Evolutionary conservation across 1,284 basidiomycete species (phyloP), one percentile per base, ranked within the genome.

Genomic region (Moesziomyces globuligerus): DNA sequence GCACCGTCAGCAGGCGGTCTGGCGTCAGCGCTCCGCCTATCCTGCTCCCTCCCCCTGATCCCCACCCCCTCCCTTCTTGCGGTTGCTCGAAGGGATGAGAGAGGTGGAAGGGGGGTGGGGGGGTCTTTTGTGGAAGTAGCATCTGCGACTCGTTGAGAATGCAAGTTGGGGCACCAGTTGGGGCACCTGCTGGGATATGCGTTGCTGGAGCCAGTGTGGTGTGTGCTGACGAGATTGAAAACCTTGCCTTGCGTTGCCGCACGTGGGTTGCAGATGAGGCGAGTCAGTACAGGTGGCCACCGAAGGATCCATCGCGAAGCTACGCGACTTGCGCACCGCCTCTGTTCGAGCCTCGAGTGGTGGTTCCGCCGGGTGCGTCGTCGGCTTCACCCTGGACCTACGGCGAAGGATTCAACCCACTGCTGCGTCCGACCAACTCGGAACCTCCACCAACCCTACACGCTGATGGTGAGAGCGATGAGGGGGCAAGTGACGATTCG

Each of bases 351-450:
- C n/a, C n/a, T n/a, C n/a, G n/a, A n/a, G n/a, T n/a, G n/a, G n/a
- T n/a, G n/a, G n/a, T n/a, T n/a, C 55, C 65, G 2, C 50, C 66
- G 2, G 53, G 46, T 15, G 41, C 60, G 8, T 32, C 57, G 2
- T 86, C 87, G 1, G 81, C 85, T 20, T 88, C 87, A 1, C 90
- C 93, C 5, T 95, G 93, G 88, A 92, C 92, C 7, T 95, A 91
- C 78, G 89, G 90, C 65, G 88, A 89, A 47, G 90, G 48, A 3
- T 64, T 80, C 41, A 80, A 80, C 32, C 76, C 78, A 1, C 17
- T 11, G 1, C 48, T 71, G 2, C 43, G 18, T 15, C 62, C 68
- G 0, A 49, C 34, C 6, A 61, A 65, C 28, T 53, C 58, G 15
- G 2, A 34, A 13, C 4, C 10, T 17, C 32, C 4, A 13, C 32